Evolutionary conservation across 202 grass and related monocot genomes (phyloP).

Genomic region (Carex arenaria): DNA sequence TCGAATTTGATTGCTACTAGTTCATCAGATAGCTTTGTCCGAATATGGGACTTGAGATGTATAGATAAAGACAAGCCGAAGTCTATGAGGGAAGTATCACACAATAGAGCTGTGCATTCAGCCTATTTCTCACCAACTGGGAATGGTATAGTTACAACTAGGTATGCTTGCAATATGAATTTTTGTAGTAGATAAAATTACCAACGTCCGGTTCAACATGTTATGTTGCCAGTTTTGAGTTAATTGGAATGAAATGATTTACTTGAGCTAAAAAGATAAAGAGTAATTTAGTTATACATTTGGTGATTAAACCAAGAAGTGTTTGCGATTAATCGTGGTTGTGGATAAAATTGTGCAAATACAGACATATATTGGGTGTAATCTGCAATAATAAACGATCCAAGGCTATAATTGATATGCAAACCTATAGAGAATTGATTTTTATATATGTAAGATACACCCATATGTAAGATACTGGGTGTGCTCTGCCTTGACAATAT

Average conservation of each 20-base stretch:
- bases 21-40: conserved; percentile 49
- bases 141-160: conserved; percentile 56
- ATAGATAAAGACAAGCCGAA: conserved; percentile 40
- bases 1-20: conserved; percentile 59
- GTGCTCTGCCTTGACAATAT: not conserved
- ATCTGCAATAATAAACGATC: not conserved
- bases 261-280: not conserved
- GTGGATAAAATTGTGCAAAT: too few species aligned
- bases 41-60: conserved; percentile 70
- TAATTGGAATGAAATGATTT: not conserved
- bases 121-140: conserved; percentile 91
- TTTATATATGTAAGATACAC: not conserved
- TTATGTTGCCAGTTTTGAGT: not conserved
- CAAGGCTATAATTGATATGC: not conserved
- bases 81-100: conserved; percentile 43
- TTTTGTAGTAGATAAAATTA: not conserved
- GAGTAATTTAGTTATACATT: not conserved
- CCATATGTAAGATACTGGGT: not conserved
- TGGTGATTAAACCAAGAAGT: not conserved
- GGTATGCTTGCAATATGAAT: conserved; percentile 29
- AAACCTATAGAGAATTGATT: not conserved
- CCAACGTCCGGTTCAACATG: not conserved
- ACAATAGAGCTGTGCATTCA: conserved; percentile 49
- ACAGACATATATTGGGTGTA: not conserved
- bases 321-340: not conserved